Conservation (phyloP, 1,284 basidiomycete species). For the Pterulicium gracile region DNA sequence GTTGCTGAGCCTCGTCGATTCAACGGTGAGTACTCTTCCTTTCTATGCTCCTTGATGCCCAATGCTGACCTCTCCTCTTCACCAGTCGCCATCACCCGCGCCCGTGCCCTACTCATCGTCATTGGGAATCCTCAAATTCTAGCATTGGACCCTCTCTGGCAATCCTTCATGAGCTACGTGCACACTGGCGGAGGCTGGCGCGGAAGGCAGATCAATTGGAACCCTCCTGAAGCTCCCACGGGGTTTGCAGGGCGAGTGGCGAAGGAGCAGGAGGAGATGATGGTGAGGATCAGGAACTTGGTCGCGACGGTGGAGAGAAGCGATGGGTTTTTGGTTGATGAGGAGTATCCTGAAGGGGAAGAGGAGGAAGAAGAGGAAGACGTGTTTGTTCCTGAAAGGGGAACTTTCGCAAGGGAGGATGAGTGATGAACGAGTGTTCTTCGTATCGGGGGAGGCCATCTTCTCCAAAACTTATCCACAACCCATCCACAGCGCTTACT, state of each 20-base stretch:
- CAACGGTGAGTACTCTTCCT: conserved; percentile 34
- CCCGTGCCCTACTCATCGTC: conserved; percentile 42
- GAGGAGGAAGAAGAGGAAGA: not conserved
- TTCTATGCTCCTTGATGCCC: not conserved
- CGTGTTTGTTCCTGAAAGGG: not conserved
- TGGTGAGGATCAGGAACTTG: not conserved
- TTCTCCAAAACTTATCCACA: no score
- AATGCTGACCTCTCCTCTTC: not conserved
- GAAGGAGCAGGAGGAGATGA: conserved; percentile 1
- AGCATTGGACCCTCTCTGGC: conserved; percentile 46
- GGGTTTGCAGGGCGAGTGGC: conserved; percentile 3
- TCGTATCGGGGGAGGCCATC: no score
- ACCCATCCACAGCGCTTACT: no score
- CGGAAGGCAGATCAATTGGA: conserved; percentile 35
- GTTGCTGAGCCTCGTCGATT: conserved; percentile 52
- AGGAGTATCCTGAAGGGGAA: not conserved
- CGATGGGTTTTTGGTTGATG: not conserved
- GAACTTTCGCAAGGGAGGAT: not conserved
- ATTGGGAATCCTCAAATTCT: conserved; percentile 45
- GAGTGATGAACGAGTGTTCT: no score
- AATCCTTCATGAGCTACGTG: conserved; percentile 40
- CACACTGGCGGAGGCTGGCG: conserved; percentile 37
- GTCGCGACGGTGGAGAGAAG: not conserved
- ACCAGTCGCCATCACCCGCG: conserved; percentile 45
- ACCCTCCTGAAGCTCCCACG: conserved; percentile 22